Base-by-base conservation (phyloP, 75 land plant species). In the Ceratopteris richardii region DNA sequence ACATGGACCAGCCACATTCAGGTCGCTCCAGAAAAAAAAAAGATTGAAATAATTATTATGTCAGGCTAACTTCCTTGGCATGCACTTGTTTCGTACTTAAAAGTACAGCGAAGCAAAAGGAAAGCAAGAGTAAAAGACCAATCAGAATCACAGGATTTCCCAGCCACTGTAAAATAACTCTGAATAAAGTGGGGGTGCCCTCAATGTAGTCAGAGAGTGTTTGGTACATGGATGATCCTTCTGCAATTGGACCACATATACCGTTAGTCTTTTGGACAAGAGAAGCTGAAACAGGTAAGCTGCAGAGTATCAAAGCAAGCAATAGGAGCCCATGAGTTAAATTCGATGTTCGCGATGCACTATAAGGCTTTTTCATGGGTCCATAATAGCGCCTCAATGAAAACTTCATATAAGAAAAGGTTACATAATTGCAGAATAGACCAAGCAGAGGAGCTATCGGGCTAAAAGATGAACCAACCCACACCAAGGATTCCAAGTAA, bases 291-390 rank as follows among this genome's bases (percentile, higher is more conserved):
- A 51, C 42, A 36, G 73, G 73, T 11, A 71, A 44, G 24, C 51
- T 64, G n/a, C 54, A 64, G 27, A 64, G 54, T 13, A 63, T 50
- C 6, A 64, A 19, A 1, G 69, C 50, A 11, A 57, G 23, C 40
- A 71, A 29, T 12, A 71, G 61, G 21, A 71, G 23, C 5, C 68
- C 73, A 63, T 71, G 66, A 10, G 68, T 64, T 11, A 71, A 18
- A 51, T 64, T 63, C 22, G 73, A 71, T 0, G 73, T 71, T 9
- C 73, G 57, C 0, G 73, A 71, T 57, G 73, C 73, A 64, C 73
- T 71, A 31, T 71, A 64, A 5, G 68, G 50, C 61, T 71, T 71
- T 39, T 57, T 50, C 28, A 71, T 56, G 0, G 73, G 73, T 22
- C 21, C 61, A 58, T 69, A 71, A 10, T 48, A 43, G 0, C 50